Conservation (phyloP, 2,329 filamentous ascomycete genomes). For the Cercospora sp. region DNA sequence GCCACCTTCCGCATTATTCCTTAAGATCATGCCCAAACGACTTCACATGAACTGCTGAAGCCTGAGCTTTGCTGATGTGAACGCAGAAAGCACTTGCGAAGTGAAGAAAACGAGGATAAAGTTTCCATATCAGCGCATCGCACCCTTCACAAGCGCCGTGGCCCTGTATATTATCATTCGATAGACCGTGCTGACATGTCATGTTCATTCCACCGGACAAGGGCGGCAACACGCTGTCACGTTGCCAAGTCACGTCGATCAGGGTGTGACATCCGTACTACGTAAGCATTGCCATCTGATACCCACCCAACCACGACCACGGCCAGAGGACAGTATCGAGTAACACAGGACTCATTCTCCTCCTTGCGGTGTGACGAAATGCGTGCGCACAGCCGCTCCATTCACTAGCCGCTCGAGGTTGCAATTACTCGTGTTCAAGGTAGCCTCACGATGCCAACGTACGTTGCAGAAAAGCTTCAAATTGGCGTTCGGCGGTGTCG, state of each 20-base stretch:
- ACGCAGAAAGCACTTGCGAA: neutral
- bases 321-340: neutral
- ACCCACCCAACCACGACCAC: slow-evolving; percentile 1
- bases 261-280: neutral
- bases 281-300: slow-evolving; percentile 4
- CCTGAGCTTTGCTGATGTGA: neutral
- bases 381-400: neutral
- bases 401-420: neutral
- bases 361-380: slow-evolving; percentile 1
- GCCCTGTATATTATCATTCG: neutral
- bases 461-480: slow-evolving; percentile 1
- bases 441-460: neutral
- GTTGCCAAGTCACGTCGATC: neutral
- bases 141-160: neutral
- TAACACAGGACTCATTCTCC: neutral
- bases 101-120: neutral
- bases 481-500: neutral
- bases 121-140: neutral
- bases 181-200: neutral
- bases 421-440: neutral
- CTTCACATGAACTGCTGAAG: neutral
- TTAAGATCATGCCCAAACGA: neutral
- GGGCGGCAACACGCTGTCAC: neutral
- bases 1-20: neutral
- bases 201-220: neutral